Percentiles rank a stretch among this genome's conserved stretches.
Conservation (phyloP, 495 filamentous ascomycete genomes). For the Lophiostoma macrostomum region DNA sequence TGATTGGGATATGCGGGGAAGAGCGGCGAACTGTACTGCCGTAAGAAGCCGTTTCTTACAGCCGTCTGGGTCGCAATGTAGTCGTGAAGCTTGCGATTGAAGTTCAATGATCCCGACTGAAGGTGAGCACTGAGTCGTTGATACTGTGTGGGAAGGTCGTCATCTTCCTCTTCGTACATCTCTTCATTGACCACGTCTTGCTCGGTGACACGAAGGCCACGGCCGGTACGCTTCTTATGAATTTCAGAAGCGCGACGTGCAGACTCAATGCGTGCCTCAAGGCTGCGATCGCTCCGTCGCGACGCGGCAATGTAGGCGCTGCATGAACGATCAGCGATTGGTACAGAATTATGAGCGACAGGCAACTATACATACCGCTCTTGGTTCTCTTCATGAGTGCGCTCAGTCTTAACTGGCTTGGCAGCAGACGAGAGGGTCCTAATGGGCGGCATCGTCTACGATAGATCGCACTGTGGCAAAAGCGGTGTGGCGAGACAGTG, state of each 20-base stretch:
- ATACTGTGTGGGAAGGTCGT: constrained; percentile 53
- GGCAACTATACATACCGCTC: constrained; percentile 65
- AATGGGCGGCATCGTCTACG: constrained; percentile 32
- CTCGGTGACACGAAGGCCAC: constrained; percentile 76
- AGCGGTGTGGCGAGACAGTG: constrained; percentile 1
- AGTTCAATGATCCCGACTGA: constrained; percentile 51
- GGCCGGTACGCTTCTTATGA: constrained; percentile 85
- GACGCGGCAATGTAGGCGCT: constrained; percentile 95
- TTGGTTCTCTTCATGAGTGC: constrained; percentile 86
- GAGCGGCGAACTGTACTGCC: constrained; percentile 45
- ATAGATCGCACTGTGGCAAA: background rate
- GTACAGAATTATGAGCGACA: background rate
- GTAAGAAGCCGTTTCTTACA: constrained; percentile 49
- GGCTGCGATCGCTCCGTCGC: constrained; percentile 79
- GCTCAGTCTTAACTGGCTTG: constrained; percentile 60
- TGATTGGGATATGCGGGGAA: constrained; percentile 26
- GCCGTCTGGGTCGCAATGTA: constrained; percentile 59
- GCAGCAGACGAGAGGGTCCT: constrained; percentile 42
- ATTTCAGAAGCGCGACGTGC: constrained; percentile 84
- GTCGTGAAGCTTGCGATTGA: constrained; percentile 57
- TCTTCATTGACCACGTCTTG: constrained; percentile 89
- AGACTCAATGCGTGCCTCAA: constrained; percentile 88
- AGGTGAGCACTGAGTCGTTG: constrained; percentile 54
- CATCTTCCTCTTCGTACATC: constrained; percentile 97
- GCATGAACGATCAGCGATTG: constrained; percentile 11